Evolutionary conservation across 345 rosid genomes (phyloP).

Genomic region (Moringa oleifera): DNA sequence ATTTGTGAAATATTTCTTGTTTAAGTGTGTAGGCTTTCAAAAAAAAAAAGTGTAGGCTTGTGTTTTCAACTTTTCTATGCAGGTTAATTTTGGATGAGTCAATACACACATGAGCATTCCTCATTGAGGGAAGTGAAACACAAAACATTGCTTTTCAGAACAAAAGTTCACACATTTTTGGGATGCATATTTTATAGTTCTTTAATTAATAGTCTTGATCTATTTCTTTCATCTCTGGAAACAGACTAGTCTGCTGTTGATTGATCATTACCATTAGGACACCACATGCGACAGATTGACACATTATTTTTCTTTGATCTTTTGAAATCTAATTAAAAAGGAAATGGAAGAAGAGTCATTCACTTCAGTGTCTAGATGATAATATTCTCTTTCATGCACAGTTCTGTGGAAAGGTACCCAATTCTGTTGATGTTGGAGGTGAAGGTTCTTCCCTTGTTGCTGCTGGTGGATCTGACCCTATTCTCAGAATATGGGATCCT

Average conservation of each 20-base stretch:
- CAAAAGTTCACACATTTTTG: background rate
- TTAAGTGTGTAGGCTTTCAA: background rate
- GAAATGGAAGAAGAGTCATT: background rate
- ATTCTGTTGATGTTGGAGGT: constrained; percentile 83
- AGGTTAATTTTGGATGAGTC: background rate
- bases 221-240: background rate
- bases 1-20: background rate
- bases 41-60: no score
- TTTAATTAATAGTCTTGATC: no score
- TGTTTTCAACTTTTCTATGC: background rate
- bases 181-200: background rate
- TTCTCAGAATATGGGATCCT: constrained; percentile 96
- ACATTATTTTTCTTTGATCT: no score
- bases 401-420: constrained; percentile 82
- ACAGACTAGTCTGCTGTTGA: background rate
- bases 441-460: constrained; percentile 90
- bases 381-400: constrained; percentile 21
- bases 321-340: no score
- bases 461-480: constrained; percentile 84
- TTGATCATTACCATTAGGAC: background rate
- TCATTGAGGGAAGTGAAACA: no score
- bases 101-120: no score
- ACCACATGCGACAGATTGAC: background rate
- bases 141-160: no score
- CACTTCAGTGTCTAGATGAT: constrained; percentile 4